Base-by-base conservation (phyloP, 1,284 basidiomycete genomes). In the Cystobasidium sp. region DNA sequence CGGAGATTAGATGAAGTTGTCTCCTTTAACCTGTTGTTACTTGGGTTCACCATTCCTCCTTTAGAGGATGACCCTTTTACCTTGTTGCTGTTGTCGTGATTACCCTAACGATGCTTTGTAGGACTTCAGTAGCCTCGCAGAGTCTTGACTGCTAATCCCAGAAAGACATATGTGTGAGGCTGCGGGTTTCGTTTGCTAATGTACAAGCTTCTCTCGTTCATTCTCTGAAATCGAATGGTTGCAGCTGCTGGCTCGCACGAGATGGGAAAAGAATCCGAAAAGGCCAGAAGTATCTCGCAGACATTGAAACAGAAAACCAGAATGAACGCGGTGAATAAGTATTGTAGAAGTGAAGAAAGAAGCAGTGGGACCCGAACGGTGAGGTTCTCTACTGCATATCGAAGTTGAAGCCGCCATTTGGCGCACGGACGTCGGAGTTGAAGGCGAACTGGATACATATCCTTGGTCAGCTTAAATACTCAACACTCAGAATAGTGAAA, bases 371-470 rank as follows among this genome's bases (percentile, higher is more conserved):
- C 31, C 31, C 31, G 61, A n/a, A 43, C 46, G 1, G 41, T 8
- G 41, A 20, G 18, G 16, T 20, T 51, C 22, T 52, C 63, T 66
- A 68, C 53, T 74, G 74, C 68, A 62, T 63, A 37, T 84, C 92
- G 81, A 97, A 97, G 82, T 88, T 93, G 88, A 97, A 97, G 31
- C 95, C 94, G 77, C 94, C 94, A 82, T 94, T 91, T 76, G 95
- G 94, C 53, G 91, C 93, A 79, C 86, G 88, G 78, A 92, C 88
- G 79, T 85, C 84, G 49, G 84, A 82, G 78, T 86, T 84, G 84
- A 88, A 87, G 74, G 94, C 92, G 85, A 97, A 99, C 56, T 90
- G 68, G 2, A 31, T 31, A 31, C 31, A 31, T 31, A 31, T 6
- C 6, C 46, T 49, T 49, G 46, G 14, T 10, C 53, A 37, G 16